Evolutionary conservation across 164 flowering plant genomes (phyloP), one percentile per base, ranked within the genome.

Genomic region (Nymphaea thermarum): DNA sequence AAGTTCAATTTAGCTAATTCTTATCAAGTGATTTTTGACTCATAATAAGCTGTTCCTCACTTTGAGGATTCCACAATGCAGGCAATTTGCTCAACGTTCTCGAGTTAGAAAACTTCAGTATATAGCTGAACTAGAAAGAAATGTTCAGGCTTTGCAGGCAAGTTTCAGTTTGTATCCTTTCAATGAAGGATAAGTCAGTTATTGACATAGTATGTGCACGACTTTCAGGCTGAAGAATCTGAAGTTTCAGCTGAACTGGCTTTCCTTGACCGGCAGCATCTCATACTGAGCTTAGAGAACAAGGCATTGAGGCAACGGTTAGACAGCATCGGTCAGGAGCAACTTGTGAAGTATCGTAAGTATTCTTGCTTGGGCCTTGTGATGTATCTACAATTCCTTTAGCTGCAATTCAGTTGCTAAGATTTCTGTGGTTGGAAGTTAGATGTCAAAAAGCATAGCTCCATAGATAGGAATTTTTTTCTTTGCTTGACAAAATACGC

Each of bases 1-100:
- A 1, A 25, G 36, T 25, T 25, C 36, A 25, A 25, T 25, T 25
- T 25, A 25, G 36, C 36, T 25, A 25, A 8, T 15, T 51, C 57
- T 8, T 51, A 51, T 8, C 57, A 51, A 51, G 12, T 51, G 57
- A 51, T 15, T 15, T 51, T 51, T 15, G 8, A 15, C 57, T 51
- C 57, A 51, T 15, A 51, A 8, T 51, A 7, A 51, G 57, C 57
- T 51, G 36, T 25, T 25, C 36, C 57, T 51, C 8, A 51, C 12
- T 51, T 51, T 51, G 57, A 51, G 14, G 57, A 62, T 41, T 62
- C 64, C n/a, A 17, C 17, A 17, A 62, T 62, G 25, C 84, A 91
- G 98, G 87, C 91, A 89, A 83, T 89, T 86, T 77, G 97, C 97
- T 69, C 98, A 89, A 76, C 87, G 95, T 6, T 94, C 98, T 43